These are phyloP conservation scores for Ustilago esculenta DNA, from an alignment of 1,284 basidiomycete species.

Conservation along the genomic window DNA sequence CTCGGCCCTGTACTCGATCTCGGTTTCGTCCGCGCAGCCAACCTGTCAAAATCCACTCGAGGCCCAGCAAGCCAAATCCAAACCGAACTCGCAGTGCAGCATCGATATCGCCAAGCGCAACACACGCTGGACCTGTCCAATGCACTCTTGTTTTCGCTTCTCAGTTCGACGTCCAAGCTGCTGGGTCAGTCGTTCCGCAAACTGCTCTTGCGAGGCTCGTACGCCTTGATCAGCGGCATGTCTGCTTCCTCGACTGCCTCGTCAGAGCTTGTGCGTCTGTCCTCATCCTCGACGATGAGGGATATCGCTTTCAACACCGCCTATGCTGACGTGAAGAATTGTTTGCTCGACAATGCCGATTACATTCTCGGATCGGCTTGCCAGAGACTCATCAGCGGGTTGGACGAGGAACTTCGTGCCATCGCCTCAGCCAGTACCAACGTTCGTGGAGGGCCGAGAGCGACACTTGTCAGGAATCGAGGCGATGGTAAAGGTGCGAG, in stretches of 20 bases:
- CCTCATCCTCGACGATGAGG: slow-evolving; percentile 31
- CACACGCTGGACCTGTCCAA: slow-evolving; percentile 16
- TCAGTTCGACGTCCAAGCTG: slow-evolving; percentile 42
- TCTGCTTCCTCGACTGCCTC: slow-evolving; percentile 16
- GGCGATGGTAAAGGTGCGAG: neutral
- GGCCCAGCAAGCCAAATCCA: neutral
- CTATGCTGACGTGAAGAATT: slow-evolving; percentile 53
- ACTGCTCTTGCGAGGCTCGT: slow-evolving; percentile 48
- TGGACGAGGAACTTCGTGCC: slow-evolving; percentile 39
- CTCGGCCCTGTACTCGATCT: slow-evolving; percentile 51
- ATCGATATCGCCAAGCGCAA: slow-evolving; percentile 12
- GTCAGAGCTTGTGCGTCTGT: slow-evolving; percentile 13
- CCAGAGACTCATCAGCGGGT: slow-evolving; percentile 50
- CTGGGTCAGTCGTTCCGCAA: slow-evolving; percentile 56
- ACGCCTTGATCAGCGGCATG: slow-evolving; percentile 57
- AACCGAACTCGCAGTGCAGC: slow-evolving; percentile 5
- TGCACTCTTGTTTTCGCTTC: slow-evolving; percentile 42
- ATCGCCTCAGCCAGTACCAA: neutral
- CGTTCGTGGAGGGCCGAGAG: neutral
- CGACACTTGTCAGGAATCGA: neutral
- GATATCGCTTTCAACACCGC: slow-evolving; percentile 53
- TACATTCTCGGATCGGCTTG: slow-evolving; percentile 62
- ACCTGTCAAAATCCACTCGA: slow-evolving; percentile 7
- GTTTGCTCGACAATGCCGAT: slow-evolving; percentile 60
- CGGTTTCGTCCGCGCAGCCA: slow-evolving; percentile 36